Evolutionary conservation across 345 rosid genomes (phyloP).

Genomic region (Acer saccharum): DNA sequence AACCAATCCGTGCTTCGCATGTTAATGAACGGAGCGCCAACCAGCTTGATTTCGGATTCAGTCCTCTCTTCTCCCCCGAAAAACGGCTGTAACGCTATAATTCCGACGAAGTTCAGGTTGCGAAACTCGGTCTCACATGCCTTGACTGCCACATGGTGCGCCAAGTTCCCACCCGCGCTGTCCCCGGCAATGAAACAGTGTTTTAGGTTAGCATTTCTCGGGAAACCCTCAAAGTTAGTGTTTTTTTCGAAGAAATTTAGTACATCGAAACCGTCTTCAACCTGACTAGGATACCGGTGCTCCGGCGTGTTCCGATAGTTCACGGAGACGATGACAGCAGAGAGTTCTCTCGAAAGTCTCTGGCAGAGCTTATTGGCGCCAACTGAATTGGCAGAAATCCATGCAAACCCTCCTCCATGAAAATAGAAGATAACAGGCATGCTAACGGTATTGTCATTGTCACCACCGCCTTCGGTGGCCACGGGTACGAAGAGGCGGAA

Average conservation of each 20-base stretch:
- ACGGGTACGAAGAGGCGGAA: constrained; percentile 31
- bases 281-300: constrained; percentile 35
- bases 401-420: constrained; percentile 49
- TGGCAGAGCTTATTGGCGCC: constrained; percentile 32
- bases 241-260: constrained; percentile 29
- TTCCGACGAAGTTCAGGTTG: neutral
- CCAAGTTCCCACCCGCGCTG: constrained; percentile 6
- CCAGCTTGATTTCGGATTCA: constrained; percentile 5
- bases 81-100: constrained; percentile 20
- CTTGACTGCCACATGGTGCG: constrained; percentile 2
- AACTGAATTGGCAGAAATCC: constrained; percentile 25
- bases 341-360: constrained; percentile 30
- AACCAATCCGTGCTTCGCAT: constrained; percentile 22
- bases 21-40: neutral
- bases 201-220: neutral
- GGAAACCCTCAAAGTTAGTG: constrained; percentile 7
- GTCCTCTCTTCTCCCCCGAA: constrained; percentile 33
- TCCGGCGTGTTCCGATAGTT: constrained; percentile 45
- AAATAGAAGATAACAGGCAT: constrained; percentile 37
- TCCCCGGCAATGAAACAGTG: constrained; percentile 34
- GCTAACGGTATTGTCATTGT: too few relatives aligned
- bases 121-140: constrained; percentile 8
- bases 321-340: constrained; percentile 32
- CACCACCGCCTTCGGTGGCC: neutral
- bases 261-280: constrained; percentile 38